Percentiles rank a stretch among this genome's conserved stretches.
Evolutionary conservation across 2,329 filamentous ascomycete genomes (phyloP).

Genomic region (Alternaria arborescens): DNA sequence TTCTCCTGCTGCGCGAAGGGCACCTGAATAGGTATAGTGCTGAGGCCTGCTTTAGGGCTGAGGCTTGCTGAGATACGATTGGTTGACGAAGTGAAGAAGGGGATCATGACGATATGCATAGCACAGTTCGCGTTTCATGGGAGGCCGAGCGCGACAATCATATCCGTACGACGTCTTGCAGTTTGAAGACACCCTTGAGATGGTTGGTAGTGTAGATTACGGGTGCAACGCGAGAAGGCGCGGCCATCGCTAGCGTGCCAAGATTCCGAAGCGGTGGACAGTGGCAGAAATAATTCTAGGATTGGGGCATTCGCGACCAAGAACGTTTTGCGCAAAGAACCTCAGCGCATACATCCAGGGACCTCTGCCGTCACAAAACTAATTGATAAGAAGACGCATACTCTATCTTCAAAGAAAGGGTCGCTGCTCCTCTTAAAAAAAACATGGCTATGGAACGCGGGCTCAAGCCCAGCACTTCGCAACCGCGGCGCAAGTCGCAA

Average conservation of each 20-base stretch:
- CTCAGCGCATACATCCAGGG: background rate
- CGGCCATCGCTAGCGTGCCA: slow-evolving; percentile 11
- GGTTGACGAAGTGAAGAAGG: background rate
- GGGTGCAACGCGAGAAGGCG: background rate
- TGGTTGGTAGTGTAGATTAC: background rate
- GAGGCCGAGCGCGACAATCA: background rate
- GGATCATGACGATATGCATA: background rate
- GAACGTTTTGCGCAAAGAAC: slow-evolving; percentile 1
- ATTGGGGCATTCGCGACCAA: slow-evolving; percentile 7
- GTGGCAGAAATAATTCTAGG: slow-evolving; percentile 26
- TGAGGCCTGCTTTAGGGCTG: background rate
- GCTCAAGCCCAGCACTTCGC: slow-evolving; percentile 23
- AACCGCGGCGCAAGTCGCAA: slow-evolving; percentile 35
- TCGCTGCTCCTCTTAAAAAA: background rate
- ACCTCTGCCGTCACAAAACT: background rate
- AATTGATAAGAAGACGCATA: no score
- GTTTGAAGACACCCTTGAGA: background rate
- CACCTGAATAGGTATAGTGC: background rate
- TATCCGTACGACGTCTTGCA: background rate
- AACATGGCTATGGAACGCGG: slow-evolving; percentile 36
- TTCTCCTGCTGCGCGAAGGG: background rate
- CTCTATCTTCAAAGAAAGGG: background rate
- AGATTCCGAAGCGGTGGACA: slow-evolving; percentile 18
- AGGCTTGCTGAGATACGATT: slow-evolving; percentile 9
- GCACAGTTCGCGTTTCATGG: background rate